A percentile compares a stretch with the other conserved stretches of the same genome.
Conservation (phyloP, 805 yeast species). For the Debaryomyces maramus region DNA sequence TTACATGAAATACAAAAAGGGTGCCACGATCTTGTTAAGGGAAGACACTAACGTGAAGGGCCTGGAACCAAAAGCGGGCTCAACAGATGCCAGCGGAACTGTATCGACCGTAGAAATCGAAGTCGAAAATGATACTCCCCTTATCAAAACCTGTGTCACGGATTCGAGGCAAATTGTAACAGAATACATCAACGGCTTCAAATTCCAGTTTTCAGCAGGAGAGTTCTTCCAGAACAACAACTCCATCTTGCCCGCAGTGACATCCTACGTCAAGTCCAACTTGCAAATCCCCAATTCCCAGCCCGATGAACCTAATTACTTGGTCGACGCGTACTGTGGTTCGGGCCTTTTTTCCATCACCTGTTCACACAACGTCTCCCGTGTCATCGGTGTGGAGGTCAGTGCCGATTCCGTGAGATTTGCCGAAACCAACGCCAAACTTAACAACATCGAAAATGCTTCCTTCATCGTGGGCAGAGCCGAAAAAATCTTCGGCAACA, state of each 20-base stretch:
- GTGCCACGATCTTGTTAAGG: constrained; percentile 83
- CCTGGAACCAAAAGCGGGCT: constrained; percentile 38
- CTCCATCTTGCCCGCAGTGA: constrained; percentile 81
- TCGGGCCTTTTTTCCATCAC: constrained; percentile 91
- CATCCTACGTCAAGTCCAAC: constrained; percentile 76
- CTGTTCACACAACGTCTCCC: constrained; percentile 75
- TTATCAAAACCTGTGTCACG: constrained; percentile 73
- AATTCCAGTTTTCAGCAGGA: constrained; percentile 88
- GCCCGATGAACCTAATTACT: constrained; percentile 46
- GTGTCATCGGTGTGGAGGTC: constrained; percentile 91
- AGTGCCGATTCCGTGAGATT: constrained; percentile 87
- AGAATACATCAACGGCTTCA: constrained; percentile 71
- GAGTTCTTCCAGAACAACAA: constrained; percentile 97
- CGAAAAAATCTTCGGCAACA: constrained; percentile 78
- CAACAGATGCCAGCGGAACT: constrained; percentile 41
- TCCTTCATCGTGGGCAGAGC: constrained; percentile 90
- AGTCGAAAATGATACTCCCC: constrained; percentile 25
- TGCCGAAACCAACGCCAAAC: constrained; percentile 77
- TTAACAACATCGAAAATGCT: constrained; percentile 76
- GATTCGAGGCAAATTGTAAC: constrained; percentile 75
- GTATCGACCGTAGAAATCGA: constrained; percentile 28
- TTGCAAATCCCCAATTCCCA: constrained; percentile 42
- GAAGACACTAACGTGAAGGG: constrained; percentile 59
- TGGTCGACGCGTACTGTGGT: constrained; percentile 96
- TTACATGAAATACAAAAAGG: constrained; percentile 57